These are phyloP conservation scores for Rhododendron vialii DNA, from an alignment of 148 eudicot genomes.

Conservation along the genomic window DNA sequence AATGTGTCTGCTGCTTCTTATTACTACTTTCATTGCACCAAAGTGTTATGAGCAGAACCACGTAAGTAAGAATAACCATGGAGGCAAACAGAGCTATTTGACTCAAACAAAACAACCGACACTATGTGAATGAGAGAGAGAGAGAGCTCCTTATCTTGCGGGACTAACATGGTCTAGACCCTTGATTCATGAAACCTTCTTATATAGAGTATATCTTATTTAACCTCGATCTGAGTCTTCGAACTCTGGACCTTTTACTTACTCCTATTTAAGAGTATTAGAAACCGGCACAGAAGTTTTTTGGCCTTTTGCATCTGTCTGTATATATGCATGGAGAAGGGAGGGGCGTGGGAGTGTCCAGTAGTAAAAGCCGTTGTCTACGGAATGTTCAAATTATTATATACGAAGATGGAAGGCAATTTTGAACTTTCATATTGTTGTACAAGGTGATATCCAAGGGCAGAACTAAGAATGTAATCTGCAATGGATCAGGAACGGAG, in stretches of 20 bases:
- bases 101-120: background rate
- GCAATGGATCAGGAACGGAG: no score
- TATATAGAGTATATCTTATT: slow-evolving; percentile 25
- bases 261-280: background rate
- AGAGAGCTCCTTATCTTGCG: slow-evolving; percentile 31
- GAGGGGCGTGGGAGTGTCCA: slow-evolving; percentile 24
- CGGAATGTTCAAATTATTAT: slow-evolving; percentile 16
- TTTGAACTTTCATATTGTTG: background rate
- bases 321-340: slow-evolving; percentile 1
- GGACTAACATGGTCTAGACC: slow-evolving; percentile 51
- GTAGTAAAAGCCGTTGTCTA: slow-evolving; percentile 38
- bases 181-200: slow-evolving; percentile 62
- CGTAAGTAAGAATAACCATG: background rate
- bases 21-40: slow-evolving; percentile 22
- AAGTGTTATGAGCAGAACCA: background rate
- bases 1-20: slow-evolving; percentile 16
- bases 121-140: background rate
- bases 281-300: background rate
- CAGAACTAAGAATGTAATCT: no score
- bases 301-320: background rate
- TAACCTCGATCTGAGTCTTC: slow-evolving; percentile 20
- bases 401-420: background rate
- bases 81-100: background rate
- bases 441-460: no score
- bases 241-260: slow-evolving; percentile 23